phyloP scores from a whole-genome alignment of 805 yeast genomes.

The Vanderwaltozyma verrucispora region DNA sequence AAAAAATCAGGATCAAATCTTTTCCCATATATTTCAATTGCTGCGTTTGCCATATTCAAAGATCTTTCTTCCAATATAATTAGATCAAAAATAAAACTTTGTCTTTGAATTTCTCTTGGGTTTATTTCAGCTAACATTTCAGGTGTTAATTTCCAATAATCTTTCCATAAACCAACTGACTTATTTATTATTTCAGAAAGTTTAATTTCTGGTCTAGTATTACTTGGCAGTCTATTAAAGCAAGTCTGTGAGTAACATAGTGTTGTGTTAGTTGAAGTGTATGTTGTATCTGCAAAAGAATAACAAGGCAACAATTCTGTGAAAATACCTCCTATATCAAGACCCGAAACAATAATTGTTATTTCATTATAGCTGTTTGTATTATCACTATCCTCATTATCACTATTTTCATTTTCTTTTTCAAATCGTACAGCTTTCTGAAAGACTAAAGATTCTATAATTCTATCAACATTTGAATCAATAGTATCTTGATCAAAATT shows the following conservation, averaged over 20 bases:
- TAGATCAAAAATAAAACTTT: slow-evolving; percentile 67
- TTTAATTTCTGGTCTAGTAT: slow-evolving; percentile 16
- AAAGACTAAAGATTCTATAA: slow-evolving; percentile 33
- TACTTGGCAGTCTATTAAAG: slow-evolving; percentile 1
- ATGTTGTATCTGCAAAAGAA: slow-evolving; percentile 16
- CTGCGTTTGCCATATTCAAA: slow-evolving; percentile 54
- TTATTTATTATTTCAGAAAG: slow-evolving; percentile 29
- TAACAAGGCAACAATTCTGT: slow-evolving; percentile 29
- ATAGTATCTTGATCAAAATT: slow-evolving; percentile 42
- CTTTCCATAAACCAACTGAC: slow-evolving; percentile 47
- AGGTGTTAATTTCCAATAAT: slow-evolving; percentile 52
- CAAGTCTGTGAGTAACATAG: slow-evolving; percentile 3
- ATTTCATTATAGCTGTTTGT: slow-evolving; percentile 15
- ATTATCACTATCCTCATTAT: slow-evolving; percentile 14
- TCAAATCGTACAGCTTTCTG: slow-evolving; percentile 36
- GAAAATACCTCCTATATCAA: slow-evolving; percentile 28
- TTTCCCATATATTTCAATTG: slow-evolving; percentile 46
- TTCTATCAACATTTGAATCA: slow-evolving; percentile 38
- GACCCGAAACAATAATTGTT: slow-evolving; percentile 28
- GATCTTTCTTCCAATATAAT: slow-evolving; percentile 62
- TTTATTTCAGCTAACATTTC: slow-evolving; percentile 44
- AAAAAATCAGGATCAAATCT: slow-evolving; percentile 35
- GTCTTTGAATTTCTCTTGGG: slow-evolving; percentile 47
- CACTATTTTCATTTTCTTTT: slow-evolving; percentile 17
- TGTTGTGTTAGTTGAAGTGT: slow-evolving; percentile 4